A percentile compares a stretch with the other conserved stretches of the same genome.
Conservation (phyloP, 352 stramenopile species). For the Phytophthora lateralis region DNA sequence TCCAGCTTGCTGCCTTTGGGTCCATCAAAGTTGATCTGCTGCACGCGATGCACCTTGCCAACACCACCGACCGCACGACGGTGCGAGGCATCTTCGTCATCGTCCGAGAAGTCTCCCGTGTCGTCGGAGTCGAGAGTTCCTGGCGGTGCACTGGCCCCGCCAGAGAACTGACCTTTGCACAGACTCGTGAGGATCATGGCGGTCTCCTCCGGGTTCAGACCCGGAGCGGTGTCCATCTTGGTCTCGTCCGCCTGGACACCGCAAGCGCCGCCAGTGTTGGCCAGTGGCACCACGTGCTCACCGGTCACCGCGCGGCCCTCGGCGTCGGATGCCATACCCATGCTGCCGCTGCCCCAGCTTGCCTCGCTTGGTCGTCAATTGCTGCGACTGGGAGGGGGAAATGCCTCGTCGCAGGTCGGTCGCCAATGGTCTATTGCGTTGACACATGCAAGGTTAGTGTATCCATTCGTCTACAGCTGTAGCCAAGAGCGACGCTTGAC, state of each 20-base stretch:
- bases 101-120: slow-evolving; percentile 52
- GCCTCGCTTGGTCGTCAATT: slow-evolving; percentile 30
- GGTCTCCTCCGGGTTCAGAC: slow-evolving; percentile 79
- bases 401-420: slow-evolving; percentile 22
- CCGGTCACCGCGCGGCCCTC: slow-evolving; percentile 43
- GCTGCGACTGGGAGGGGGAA: slow-evolving; percentile 10
- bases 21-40: slow-evolving; percentile 80
- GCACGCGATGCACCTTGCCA: slow-evolving; percentile 55
- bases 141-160: not conserved
- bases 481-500: not conserved
- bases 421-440: slow-evolving; percentile 18
- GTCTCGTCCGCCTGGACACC: slow-evolving; percentile 18
- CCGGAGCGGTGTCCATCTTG: slow-evolving; percentile 13
- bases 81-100: slow-evolving; percentile 39
- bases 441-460: slow-evolving; percentile 11
- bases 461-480: slow-evolving; percentile 21
- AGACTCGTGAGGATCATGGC: slow-evolving; percentile 88
- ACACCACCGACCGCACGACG: slow-evolving; percentile 16
- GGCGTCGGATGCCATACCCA: slow-evolving; percentile 74
- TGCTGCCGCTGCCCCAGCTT: slow-evolving; percentile 39
- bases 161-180: slow-evolving; percentile 59
- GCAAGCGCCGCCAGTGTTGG: slow-evolving; percentile 21
- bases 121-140: slow-evolving; percentile 45
- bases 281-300: slow-evolving; percentile 25
- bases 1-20: slow-evolving; percentile 74